Conservation (phyloP, 208 protist species). For the Naegleria fowleri region DNA sequence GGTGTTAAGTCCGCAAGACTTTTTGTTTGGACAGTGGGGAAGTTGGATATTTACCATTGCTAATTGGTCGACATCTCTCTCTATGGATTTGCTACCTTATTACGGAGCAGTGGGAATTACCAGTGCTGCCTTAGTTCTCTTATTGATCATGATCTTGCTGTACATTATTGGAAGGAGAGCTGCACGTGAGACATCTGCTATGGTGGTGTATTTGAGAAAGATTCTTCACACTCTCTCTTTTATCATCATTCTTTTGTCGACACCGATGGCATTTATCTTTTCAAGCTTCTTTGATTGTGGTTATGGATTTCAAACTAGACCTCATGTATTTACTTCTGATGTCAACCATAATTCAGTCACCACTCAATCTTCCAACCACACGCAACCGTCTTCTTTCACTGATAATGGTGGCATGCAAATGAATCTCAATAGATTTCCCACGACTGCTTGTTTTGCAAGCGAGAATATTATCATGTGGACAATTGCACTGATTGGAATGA, state of each 20-base stretch:
- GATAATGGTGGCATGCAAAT: no score
- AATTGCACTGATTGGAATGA: background rate
- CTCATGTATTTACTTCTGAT: background rate
- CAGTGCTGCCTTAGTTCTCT: background rate
- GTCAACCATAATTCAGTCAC: background rate
- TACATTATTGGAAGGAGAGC: background rate
- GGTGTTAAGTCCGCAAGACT: background rate
- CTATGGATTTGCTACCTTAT: background rate
- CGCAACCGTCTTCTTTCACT: background rate
- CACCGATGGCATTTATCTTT: background rate
- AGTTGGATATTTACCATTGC: background rate
- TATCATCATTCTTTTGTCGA: background rate
- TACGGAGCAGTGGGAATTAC: background rate
- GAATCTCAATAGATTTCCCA: background rate
- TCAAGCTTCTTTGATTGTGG: background rate
- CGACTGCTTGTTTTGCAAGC: background rate
- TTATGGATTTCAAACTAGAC: background rate
- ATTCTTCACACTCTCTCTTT: background rate
- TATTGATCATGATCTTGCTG: background rate
- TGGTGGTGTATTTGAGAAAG: background rate
- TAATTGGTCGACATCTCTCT: background rate
- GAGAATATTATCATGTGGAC: background rate
- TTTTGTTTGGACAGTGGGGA: background rate
- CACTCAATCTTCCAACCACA: background rate
- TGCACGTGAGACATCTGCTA: background rate